Evolutionary conservation across 495 filamentous ascomycete genomes (phyloP).

Genomic region (Talaromyces wortmannii): DNA sequence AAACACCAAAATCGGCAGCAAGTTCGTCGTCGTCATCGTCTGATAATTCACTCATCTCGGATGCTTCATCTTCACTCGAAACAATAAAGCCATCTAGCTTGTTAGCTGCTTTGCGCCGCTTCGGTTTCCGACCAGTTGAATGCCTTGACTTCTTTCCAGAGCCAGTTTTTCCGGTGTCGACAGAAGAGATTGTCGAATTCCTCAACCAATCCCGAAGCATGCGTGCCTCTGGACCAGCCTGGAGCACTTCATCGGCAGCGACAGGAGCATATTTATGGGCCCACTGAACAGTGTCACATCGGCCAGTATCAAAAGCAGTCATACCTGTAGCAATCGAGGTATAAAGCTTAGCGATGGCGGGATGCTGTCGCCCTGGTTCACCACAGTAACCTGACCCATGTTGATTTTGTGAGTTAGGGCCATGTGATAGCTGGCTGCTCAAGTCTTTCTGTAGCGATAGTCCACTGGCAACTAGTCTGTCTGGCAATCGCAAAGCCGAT

Average conservation of each 20-base stretch:
- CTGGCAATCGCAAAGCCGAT: slow-evolving; percentile 24
- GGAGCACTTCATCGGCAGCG: slow-evolving; percentile 65
- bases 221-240: slow-evolving; percentile 60
- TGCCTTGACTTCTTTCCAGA: slow-evolving; percentile 32
- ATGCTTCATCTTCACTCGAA: slow-evolving; percentile 72
- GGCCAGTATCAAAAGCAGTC: slow-evolving; percentile 73
- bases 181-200: slow-evolving; percentile 62
- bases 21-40: slow-evolving; percentile 56
- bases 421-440: slow-evolving; percentile 25
- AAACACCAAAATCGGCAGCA: slow-evolving; percentile 27
- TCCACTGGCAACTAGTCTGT: slow-evolving; percentile 27
- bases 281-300: slow-evolving; percentile 73
- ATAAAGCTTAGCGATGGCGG: slow-evolving; percentile 55
- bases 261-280: slow-evolving; percentile 78
- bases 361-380: slow-evolving; percentile 27
- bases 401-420: not conserved
- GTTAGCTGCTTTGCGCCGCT: slow-evolving; percentile 59
- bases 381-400: not conserved
- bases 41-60: slow-evolving; percentile 66
- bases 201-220: slow-evolving; percentile 83
- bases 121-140: slow-evolving; percentile 46
- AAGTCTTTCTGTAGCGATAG: slow-evolving; percentile 22
- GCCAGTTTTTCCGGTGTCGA: slow-evolving; percentile 52
- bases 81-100: slow-evolving; percentile 82
- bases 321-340: slow-evolving; percentile 49